Evolutionary conservation across 305 asterid species (phyloP), one percentile per base, ranked within the genome.

Genomic region (Fraxinus ornus): DNA sequence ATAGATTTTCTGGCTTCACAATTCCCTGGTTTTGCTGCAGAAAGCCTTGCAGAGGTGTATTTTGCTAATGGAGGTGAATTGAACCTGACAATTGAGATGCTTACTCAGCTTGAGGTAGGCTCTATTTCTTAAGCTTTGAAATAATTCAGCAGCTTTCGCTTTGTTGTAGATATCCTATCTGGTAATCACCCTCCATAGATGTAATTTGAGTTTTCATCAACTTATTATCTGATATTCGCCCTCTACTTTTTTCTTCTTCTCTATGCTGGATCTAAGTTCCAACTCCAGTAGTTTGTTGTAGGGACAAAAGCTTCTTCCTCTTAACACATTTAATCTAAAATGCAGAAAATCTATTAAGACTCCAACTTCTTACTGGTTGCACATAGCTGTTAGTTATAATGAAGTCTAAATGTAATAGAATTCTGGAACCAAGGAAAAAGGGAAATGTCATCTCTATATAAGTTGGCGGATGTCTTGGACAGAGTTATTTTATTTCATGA

Each of bases 91-190:
- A 87, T 94, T 39, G 97, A 93, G 87, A 92, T 91, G 95, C 99
- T 96, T 85, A 84, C 94, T 76, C 99, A 91, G 92, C 98, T 93
- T 80, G 98, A 94, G 98, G 99, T 96, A 86, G 62, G 76, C 37
- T 62, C 35, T 28, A 22, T 81, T 33, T 86, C 72, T 80, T 78
- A 72, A 80, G 55, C 68, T 32, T 74, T 77, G 75, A 55, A 66
- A 26, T 66, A 66, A 64, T 66, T 13, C 74, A 26, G n/a, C 30
- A 66, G 35, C 35, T 66, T 12, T 66, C 15, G 8, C 74, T 26
- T 1, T 66, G 36, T 66, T 66, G 19, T 66, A 13, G 37, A 1
- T 70, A 15, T 70, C 1, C 1, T 32, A 2, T 70, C 22, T 68
- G 39, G 39, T 12, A 68, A 68, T 12, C 19, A 26, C 33, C 21